These are phyloP conservation scores for Trichoderma parareesei DNA, from an alignment of 495 filamentous ascomycete species.

Conservation along the genomic window DNA sequence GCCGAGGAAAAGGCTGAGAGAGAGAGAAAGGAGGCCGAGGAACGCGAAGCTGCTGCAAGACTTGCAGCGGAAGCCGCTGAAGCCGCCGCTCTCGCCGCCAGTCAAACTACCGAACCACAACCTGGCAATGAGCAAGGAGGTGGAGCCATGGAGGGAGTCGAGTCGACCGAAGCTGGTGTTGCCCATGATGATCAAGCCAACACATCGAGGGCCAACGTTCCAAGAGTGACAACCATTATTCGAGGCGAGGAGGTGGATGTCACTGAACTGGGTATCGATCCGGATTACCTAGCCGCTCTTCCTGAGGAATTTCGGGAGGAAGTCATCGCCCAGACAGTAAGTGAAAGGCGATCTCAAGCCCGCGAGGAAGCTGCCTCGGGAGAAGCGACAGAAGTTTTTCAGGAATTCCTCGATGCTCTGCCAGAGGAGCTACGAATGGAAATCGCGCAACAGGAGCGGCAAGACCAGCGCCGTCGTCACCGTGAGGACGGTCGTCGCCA, in stretches of 20 bases:
- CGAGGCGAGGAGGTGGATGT: conserved; percentile 82
- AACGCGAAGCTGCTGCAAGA: conserved; percentile 44
- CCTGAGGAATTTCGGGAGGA: conserved; percentile 94
- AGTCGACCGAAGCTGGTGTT: conserved; percentile 40
- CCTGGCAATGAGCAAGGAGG: conserved; percentile 2
- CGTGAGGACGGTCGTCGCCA: conserved; percentile 61
- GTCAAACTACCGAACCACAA: neutral
- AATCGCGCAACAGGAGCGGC: conserved; percentile 78
- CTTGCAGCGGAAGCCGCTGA: conserved; percentile 39
- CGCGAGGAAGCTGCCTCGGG: conserved; percentile 56
- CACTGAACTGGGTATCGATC: conserved; percentile 86
- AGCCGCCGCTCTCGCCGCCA: conserved; percentile 19
- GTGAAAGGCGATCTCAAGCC: conserved; percentile 71
- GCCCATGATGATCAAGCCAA: conserved; percentile 23
- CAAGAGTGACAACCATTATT: conserved; percentile 54
- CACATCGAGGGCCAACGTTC: conserved; percentile 45
- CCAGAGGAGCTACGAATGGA: conserved; percentile 85
- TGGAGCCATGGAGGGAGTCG: conserved; percentile 79
- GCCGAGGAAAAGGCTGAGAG: conserved; percentile 49
- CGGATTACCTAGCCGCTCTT: conserved; percentile 85
- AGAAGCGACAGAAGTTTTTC: conserved; percentile 81
- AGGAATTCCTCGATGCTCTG: conserved; percentile 89
- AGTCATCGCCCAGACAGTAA: conserved; percentile 80
- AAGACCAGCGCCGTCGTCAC: conserved; percentile 82
- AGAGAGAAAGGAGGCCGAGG: conserved; percentile 50